Base-by-base conservation (phyloP, 345 rosid genomes). In the Dipteronia sinensis region DNA sequence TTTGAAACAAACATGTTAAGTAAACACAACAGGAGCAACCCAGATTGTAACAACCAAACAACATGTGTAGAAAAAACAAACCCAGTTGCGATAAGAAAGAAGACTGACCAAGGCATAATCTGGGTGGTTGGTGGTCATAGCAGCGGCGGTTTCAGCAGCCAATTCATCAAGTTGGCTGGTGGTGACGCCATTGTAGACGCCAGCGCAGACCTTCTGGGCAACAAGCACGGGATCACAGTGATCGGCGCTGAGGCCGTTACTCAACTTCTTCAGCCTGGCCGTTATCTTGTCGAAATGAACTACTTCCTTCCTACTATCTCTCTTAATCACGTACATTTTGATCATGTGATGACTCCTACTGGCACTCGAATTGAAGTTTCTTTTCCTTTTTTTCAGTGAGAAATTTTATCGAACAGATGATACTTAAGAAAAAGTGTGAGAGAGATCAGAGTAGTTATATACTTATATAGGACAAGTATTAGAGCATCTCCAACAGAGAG, bases 121-220 rank as follows among this genome's bases (percentile, higher is more conserved):
- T 10, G 98, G 97, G 80, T 95, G 98, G 65, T 91, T 90, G 6
- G 90, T 85, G 0, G 98, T 94, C 99, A 96, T 83, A 47, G 95
- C 93, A 56, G 98, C 97, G 7, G 98, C 97, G 4, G 99, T 96
- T 73, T 96, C 99, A 0, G 97, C 95, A 6, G 98, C 97, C 83
- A 96, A 86, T 66, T 96, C 97, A 76, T 96, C 99, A 13, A 96
- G 95, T 78, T 96, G 95, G 67, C 92, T 88, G 27, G 98, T 94
- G 10, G 97, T 94, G 67, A 96, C 98, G 16, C 98, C 98, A 78
- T 94, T 89, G 77, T 89, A 94, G 31, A 91, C 97, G 63, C 98
- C 97, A 6, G 93, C 95, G 40, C 95, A 91, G 42, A 91, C 97
- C 88, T 96, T 96, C 89, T 94, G 98, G 6, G 97, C 77, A 6